Evolutionary conservation across 768 basidiomycete genomes (phyloP), one percentile per base, ranked within the genome.

Genomic region (Strobilomyces echinocephalus): DNA sequence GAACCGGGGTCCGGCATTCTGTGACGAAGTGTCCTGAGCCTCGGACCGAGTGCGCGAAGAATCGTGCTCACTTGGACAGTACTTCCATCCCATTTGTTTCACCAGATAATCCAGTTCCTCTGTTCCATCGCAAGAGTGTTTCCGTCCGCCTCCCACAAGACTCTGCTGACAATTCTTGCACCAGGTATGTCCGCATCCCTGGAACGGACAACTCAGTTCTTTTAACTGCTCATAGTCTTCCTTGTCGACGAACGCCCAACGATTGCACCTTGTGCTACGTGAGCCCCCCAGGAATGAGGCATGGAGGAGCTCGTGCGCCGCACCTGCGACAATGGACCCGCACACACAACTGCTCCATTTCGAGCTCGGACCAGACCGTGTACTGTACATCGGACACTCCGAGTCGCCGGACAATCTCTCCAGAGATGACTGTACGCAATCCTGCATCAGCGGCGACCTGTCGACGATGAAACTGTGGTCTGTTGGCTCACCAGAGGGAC

Each of bases 111-210:
- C 71, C 12, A 85, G 69, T 56, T 84, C 84, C 10, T 73, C 70
- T 14, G 76, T 71, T 5, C 80, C 81, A 49, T 84, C 82, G 61
- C 84, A 85, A 1, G 79, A 78, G 58, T 83, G 81, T 43, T 69
- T 66, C 12, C 70, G 72, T 18, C 68, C 72, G 18, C 60, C 59
- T 11, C 64, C 24, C 1, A 59, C 52, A 31, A 73, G 45, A 52
- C 59, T 40, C 51, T 80, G 78, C 40, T 75, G 75, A 64, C 84
- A 85, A 28, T 65, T 64, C 66, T 79, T 85, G 67, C 84, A 86
- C 84, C 83, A 86, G 30, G 67, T 70, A 58, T 80, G 69, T 11
- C 60, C 59, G 56, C 84, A 86, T n/a, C 61, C 62, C 0, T 70
- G 73, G 38, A 75, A 58, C 1, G 81, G 81, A 58, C 84, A 85